phyloP scores from a whole-genome alignment of 163 green algal species.

The Prototheca wickerhamii region DNA sequence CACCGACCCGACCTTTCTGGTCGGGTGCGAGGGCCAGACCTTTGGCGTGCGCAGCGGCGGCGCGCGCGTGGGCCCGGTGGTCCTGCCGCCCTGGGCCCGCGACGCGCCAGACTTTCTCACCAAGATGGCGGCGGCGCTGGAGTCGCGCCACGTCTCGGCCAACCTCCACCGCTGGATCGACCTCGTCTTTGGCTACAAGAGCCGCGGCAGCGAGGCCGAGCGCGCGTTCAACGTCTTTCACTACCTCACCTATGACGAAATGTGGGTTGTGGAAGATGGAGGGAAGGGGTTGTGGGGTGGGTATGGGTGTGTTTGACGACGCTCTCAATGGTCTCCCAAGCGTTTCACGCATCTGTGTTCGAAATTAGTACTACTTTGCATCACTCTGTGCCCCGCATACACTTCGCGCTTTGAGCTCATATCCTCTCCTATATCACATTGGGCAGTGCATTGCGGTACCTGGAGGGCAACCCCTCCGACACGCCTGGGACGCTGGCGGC shows the following conservation, averaged over 20 bases:
- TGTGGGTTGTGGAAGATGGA: not conserved
- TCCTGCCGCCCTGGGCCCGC: constrained; percentile 81
- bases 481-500: constrained; percentile 30
- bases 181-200: constrained; percentile 91
- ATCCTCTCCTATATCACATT: not conserved
- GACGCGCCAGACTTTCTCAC: constrained; percentile 63
- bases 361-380: not conserved
- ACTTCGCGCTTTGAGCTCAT: not conserved
- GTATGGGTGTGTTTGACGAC: not conserved
- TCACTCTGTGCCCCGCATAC: not conserved
- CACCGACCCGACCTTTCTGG: constrained; percentile 53
- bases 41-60: constrained; percentile 63
- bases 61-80: constrained; percentile 66
- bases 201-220: constrained; percentile 55
- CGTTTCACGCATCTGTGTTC: not conserved
- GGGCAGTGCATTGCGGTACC: constrained; percentile 11
- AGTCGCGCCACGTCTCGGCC: constrained; percentile 68
- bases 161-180: constrained; percentile 94
- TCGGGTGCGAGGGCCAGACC: constrained; percentile 34
- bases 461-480: constrained; percentile 42
- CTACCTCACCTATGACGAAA: constrained; percentile 56
- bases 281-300: not conserved
- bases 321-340: not conserved
- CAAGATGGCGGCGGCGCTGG: constrained; percentile 73
- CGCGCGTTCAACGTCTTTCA: constrained; percentile 85